A percentile compares a stretch with the other conserved stretches of the same genome.
Evolutionary conservation across 106 monocot genomes (phyloP).

Genomic region (Platanthera zijinensis): DNA sequence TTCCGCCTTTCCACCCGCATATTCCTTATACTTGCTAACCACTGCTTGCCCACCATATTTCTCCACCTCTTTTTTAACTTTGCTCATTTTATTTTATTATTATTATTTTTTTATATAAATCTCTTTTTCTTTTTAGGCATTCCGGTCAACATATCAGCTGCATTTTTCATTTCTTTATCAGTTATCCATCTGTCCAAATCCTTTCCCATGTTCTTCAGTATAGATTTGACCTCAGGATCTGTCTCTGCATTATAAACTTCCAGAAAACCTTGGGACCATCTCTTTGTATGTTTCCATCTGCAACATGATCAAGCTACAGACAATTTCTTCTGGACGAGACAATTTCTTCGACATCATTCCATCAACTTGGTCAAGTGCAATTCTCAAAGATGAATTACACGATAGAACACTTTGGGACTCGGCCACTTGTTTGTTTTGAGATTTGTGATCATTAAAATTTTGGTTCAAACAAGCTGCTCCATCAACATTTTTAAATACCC

Average conservation of each 20-base stretch:
- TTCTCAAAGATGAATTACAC: not conserved
- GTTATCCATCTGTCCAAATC: conserved; percentile 73
- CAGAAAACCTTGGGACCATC: too few relatives aligned
- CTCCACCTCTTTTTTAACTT: conserved; percentile 63
- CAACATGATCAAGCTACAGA: too few relatives aligned
- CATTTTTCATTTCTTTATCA: conserved; percentile 56
- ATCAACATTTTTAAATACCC: too few relatives aligned
- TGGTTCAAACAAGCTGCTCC: too few relatives aligned
- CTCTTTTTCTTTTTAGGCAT: conserved; percentile 48
- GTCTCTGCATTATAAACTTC: too few relatives aligned
- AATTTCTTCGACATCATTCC: not conserved
- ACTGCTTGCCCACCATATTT: conserved; percentile 72
- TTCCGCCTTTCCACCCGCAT: too few relatives aligned
- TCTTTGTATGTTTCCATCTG: too few relatives aligned
- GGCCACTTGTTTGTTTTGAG: conserved; percentile 1
- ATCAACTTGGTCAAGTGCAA: not conserved
- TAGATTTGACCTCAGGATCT: conserved; percentile 76
- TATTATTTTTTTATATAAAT: conserved; percentile 71
- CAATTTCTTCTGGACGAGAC: too few relatives aligned
- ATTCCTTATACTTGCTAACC: too few relatives aligned
- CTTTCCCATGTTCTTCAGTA: conserved; percentile 75
- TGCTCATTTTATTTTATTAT: conserved; percentile 71
- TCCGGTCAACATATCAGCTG: conserved; percentile 39
- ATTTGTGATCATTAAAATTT: not conserved
- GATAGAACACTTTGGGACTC: not conserved